Percentiles rank a stretch among this genome's conserved stretches.
These are phyloP conservation scores for Solanum virginianum DNA, from an alignment of 257 asterid genomes.

Conservation along the genomic window DNA sequence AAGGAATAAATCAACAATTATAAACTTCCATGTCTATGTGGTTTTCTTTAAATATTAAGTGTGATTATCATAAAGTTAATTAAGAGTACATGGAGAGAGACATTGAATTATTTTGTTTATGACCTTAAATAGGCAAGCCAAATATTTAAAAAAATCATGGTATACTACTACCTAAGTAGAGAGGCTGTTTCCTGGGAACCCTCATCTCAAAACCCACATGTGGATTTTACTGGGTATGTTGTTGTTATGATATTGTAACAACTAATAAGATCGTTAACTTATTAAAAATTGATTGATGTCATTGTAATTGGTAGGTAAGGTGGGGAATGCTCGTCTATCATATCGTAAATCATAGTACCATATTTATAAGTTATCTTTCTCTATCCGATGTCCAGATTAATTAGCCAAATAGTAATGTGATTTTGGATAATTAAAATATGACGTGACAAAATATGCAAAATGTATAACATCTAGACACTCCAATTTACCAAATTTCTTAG, in stretches of 20 bases:
- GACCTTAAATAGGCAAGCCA: background rate
- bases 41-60: background rate
- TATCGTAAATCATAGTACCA: background rate
- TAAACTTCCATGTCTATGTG: background rate
- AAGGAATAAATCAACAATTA: background rate
- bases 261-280: background rate
- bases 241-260: too few species aligned
- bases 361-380: constrained; percentile 12
- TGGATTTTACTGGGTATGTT: too few species aligned
- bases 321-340: background rate
- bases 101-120: background rate
- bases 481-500: background rate
- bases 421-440: background rate
- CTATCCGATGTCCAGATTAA: background rate
- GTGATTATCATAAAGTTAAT: background rate
- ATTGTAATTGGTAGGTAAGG: constrained; percentile 30
- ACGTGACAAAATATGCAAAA: background rate
- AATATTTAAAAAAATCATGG: background rate
- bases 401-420: background rate
- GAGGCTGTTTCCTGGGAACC: too few species aligned
- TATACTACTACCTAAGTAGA: too few species aligned
- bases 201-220: too few species aligned
- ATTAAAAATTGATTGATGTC: background rate
- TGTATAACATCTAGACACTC: background rate
- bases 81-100: background rate